phyloP scores from a whole-genome alignment of 495 filamentous ascomycete species.

The Hypomontagnella submonticulosa region DNA sequence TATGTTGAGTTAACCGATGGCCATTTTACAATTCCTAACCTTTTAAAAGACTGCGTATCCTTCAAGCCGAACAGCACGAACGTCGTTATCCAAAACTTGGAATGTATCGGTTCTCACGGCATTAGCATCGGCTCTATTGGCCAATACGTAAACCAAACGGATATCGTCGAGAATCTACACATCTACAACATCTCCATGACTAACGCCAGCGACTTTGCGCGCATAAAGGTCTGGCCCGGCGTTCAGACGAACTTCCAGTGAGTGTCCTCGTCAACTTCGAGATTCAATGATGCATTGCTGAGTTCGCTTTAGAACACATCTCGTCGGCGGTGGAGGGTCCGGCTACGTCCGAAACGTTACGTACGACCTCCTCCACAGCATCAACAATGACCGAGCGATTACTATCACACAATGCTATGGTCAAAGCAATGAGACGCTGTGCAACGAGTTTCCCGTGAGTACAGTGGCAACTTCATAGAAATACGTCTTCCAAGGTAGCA shows the following conservation, averaged over 20 bases:
- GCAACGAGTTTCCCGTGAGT: slow-evolving; percentile 39
- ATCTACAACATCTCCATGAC: slow-evolving; percentile 49
- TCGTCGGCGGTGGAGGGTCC: slow-evolving; percentile 51
- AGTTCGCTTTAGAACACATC: slow-evolving; percentile 22
- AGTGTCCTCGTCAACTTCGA: too few species aligned
- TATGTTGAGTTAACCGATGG: not conserved
- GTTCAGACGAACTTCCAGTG: slow-evolving; percentile 38
- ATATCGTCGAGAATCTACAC: slow-evolving; percentile 49
- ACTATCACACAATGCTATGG: slow-evolving; percentile 71
- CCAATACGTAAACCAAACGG: slow-evolving; percentile 44
- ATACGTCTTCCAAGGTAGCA: not conserved
- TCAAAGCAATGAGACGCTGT: slow-evolving; percentile 52
- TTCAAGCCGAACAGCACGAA: slow-evolving; percentile 84
- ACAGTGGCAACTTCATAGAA: not conserved
- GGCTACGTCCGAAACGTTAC: slow-evolving; percentile 64
- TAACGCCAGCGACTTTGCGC: slow-evolving; percentile 45
- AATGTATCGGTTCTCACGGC: slow-evolving; percentile 71
- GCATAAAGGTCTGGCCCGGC: slow-evolving; percentile 51
- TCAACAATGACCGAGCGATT: slow-evolving; percentile 70
- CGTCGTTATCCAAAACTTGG: slow-evolving; percentile 75
- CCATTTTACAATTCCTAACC: not conserved
- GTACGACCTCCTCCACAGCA: slow-evolving; percentile 65
- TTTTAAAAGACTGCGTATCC: slow-evolving; percentile 68
- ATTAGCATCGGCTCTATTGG: slow-evolving; percentile 49
- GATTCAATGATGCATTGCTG: too few species aligned